phyloP scores from a whole-genome alignment of 2,329 filamentous ascomycete genomes.

The Talaromyces albobiverticillius region DNA sequence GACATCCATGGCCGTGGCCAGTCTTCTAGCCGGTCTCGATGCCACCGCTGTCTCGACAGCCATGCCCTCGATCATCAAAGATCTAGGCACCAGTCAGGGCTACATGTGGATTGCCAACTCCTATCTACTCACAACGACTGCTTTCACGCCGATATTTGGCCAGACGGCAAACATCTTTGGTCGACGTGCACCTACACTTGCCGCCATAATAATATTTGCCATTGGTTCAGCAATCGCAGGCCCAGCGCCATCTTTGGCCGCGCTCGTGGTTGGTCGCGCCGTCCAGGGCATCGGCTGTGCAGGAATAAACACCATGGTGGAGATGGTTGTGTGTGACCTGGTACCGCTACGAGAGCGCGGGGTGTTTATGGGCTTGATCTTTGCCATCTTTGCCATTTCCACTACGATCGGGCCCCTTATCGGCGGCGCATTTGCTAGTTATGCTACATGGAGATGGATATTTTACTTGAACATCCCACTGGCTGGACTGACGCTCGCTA shows the following conservation, averaged over 20 bases:
- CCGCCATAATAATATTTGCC: constrained; percentile 45
- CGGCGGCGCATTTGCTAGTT: constrained; percentile 24
- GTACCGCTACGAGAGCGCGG: constrained; percentile 38
- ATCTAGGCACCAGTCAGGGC: neutral
- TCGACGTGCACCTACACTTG: constrained; percentile 41
- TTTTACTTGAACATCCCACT: constrained; percentile 31
- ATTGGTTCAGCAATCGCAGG: constrained; percentile 49
- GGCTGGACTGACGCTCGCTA: constrained; percentile 18
- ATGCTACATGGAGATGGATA: constrained; percentile 28
- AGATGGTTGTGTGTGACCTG: constrained; percentile 46
- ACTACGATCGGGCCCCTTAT: constrained; percentile 47
- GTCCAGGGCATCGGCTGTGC: constrained; percentile 54
- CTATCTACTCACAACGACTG: neutral
- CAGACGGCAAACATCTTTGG: constrained; percentile 54
- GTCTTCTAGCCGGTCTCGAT: neutral
- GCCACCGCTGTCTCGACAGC: neutral
- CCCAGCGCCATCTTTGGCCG: constrained; percentile 44
- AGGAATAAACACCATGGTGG: constrained; percentile 40
- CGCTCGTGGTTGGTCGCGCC: constrained; percentile 54
- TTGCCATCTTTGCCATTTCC: constrained; percentile 32
- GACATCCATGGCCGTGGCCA: constrained; percentile 6
- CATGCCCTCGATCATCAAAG: neutral
- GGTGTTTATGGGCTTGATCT: constrained; percentile 25
- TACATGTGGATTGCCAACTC: neutral
- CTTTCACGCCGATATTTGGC: constrained; percentile 22